phyloP scores from a whole-genome alignment of 495 filamentous ascomycete genomes.

The Penicillium daleae region DNA sequence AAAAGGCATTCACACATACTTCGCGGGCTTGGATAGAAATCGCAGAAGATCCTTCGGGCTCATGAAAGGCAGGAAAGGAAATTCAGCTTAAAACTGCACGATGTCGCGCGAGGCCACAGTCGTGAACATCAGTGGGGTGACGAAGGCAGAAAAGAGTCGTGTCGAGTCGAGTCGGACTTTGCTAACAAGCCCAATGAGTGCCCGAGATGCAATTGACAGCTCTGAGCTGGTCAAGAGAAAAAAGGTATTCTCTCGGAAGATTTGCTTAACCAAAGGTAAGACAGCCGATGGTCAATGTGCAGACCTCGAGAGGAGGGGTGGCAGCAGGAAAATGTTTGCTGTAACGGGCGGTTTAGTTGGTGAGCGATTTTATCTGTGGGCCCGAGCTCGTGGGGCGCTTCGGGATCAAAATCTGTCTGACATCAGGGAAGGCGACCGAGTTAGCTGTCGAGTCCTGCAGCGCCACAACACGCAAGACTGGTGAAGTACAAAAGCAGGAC shows the following conservation, averaged over 20 bases:
- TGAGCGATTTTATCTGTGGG: slow-evolving; percentile 40
- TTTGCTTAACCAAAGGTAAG: slow-evolving; percentile 9
- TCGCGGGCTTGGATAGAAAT: slow-evolving; percentile 94
- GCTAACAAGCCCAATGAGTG: slow-evolving; percentile 25
- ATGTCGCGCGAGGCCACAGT: slow-evolving; percentile 42
- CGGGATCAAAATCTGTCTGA: slow-evolving; percentile 36
- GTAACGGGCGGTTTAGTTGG: slow-evolving; percentile 24
- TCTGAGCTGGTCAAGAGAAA: slow-evolving; percentile 7
- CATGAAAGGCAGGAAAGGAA: slow-evolving; percentile 67
- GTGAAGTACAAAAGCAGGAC: slow-evolving; percentile 1
- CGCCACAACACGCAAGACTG: slow-evolving; percentile 1
- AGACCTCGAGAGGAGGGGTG: slow-evolving; percentile 17
- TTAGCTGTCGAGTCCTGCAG: slow-evolving; percentile 6
- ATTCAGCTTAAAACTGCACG: slow-evolving; percentile 43
- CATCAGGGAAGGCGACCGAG: slow-evolving; percentile 25
- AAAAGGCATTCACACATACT: slow-evolving; percentile 60
- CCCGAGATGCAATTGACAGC: slow-evolving; percentile 28
- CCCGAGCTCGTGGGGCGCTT: slow-evolving; percentile 32
- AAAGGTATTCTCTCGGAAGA: slow-evolving; percentile 13
- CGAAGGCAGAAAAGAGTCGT: slow-evolving; percentile 14
- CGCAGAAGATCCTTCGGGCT: slow-evolving; percentile 89
- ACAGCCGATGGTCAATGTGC: slow-evolving; percentile 15
- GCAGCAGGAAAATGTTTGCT: slow-evolving; percentile 31
- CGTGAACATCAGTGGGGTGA: slow-evolving; percentile 42
- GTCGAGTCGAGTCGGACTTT: slow-evolving; percentile 20